Base-by-base conservation (phyloP, 306 rosid genomes). In the Castanea crenata region DNA sequence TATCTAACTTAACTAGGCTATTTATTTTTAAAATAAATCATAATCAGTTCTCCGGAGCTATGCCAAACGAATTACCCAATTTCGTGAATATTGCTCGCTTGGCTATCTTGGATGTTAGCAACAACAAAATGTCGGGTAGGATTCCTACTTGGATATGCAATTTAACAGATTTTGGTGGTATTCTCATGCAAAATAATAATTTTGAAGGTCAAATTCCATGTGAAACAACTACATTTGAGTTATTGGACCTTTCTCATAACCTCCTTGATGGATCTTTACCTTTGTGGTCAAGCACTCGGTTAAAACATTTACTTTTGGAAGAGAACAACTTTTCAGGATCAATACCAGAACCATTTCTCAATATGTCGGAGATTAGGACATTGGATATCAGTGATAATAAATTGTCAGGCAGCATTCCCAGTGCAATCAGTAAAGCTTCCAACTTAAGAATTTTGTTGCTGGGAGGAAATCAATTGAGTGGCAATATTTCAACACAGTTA, bases 71-170 rank as follows among this genome's bases (percentile, higher is more conserved):
- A 8, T 16, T 25, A 0, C 23, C 4, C 12, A 1, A 3, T 6
- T 8, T 9, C 13, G 0, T 0, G 9, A 0, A 2, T 6, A 0
- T 1, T 6, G 0, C 0, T 25, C 2, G 0, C 1, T 25, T 25
- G 27, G 0, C 1, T 4, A 0, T 5, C 21, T 61, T 61, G 3
- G 68, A 61, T 61, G 14, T 61, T 61, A 7, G 19, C 8, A 61
- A 59, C 65, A 59, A 61, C 9, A 61, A 0, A 1, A 4, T 76
- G 32, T 34, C 69, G 1, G 75, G 75, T 3, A 34, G 12, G 23
- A 34, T 77, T 69, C 69, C n/a, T 3, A 0, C 10, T 38, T 38
- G 10, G 10, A 38, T 38, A 38, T 38, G 44, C 44, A 38, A 38
- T 0, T 1, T 0, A 3, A 0, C 5, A 38, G n/a, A n/a, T n/a